Conservation (phyloP, 345 rosid genomes). For the Gossypium mustelinum region DNA sequence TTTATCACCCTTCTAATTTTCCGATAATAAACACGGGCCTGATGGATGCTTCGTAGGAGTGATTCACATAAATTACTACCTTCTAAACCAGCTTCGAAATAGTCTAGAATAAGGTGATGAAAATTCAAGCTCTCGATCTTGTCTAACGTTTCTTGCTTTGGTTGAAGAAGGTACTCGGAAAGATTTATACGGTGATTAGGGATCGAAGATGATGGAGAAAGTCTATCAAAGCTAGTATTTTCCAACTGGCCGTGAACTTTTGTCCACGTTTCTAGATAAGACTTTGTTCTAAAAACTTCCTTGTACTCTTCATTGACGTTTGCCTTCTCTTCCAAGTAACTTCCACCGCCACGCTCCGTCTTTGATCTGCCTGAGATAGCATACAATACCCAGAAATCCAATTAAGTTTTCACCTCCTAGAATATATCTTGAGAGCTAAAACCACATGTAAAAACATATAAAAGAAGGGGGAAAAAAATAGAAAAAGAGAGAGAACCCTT, state of each 20-base stretch:
- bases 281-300: conserved; percentile 73
- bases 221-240: conserved; percentile 19
- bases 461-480: neutral
- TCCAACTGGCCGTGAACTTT: conserved; percentile 48
- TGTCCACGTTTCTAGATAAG: conserved; percentile 66
- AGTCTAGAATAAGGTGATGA: conserved; percentile 44
- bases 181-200: conserved; percentile 31
- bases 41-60: conserved; percentile 55
- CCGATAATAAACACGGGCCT: conserved; percentile 43
- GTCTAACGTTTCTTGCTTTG: conserved; percentile 48
- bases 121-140: conserved; percentile 32
- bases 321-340: conserved; percentile 38
- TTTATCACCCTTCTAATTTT: conserved; percentile 50
- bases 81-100: conserved; percentile 48
- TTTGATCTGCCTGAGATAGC: conserved; percentile 35
- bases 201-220: conserved; percentile 30
- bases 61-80: conserved; percentile 56
- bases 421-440: neutral
- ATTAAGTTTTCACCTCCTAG: neutral
- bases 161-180: conserved; percentile 56
- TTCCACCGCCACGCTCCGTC: conserved; percentile 20
- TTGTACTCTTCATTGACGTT: conserved; percentile 76
- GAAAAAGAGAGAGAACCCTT: neutral
- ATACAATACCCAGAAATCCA: conserved; percentile 18
- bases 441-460: neutral